Percentiles rank a stretch among this genome's conserved stretches.
Conservation (phyloP, 257 asterid species). For the Jasminum sambac region DNA sequence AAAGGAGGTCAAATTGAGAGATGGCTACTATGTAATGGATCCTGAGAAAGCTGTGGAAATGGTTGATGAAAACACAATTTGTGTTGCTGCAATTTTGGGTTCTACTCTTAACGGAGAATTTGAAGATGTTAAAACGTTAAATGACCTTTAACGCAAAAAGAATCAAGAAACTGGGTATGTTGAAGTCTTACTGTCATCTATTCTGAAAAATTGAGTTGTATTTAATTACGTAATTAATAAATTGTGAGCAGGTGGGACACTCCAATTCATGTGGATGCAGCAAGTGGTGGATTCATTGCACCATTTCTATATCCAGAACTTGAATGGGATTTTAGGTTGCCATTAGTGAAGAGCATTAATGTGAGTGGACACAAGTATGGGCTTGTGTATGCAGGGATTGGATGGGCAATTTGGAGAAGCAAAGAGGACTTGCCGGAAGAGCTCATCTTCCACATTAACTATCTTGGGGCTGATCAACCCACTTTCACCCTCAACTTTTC, state of each 20-base stretch:
- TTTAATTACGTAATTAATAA: background rate
- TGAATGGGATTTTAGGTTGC: constrained; percentile 87
- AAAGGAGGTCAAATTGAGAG: constrained; percentile 73
- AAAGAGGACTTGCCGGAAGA: constrained; percentile 81
- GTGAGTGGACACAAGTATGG: constrained; percentile 96
- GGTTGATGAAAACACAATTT: constrained; percentile 93
- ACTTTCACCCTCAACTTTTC: constrained; percentile 96
- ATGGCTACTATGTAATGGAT: constrained; percentile 90
- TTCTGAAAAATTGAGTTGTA: background rate
- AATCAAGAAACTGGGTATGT: constrained; percentile 70
- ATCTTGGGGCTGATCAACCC: constrained; percentile 96
- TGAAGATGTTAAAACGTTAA: constrained; percentile 81
- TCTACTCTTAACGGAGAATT: constrained; percentile 92
- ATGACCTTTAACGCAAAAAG: constrained; percentile 64
- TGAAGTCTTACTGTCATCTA: background rate
- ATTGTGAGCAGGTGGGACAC: constrained; percentile 69
- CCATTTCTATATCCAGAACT: constrained; percentile 88
- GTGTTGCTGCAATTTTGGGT: constrained; percentile 89
- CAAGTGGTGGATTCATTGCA: constrained; percentile 94
- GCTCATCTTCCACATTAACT: constrained; percentile 83
- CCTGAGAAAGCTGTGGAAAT: constrained; percentile 80
- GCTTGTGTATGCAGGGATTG: constrained; percentile 92
- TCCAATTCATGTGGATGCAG: constrained; percentile 94
- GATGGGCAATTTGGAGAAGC: constrained; percentile 90
- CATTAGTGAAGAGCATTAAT: constrained; percentile 83